Percentiles rank a stretch among this genome's conserved stretches.
Conservation (phyloP, 2,329 filamentous ascomycete genomes). For the Gnomoniopsis smithogilvyi region DNA sequence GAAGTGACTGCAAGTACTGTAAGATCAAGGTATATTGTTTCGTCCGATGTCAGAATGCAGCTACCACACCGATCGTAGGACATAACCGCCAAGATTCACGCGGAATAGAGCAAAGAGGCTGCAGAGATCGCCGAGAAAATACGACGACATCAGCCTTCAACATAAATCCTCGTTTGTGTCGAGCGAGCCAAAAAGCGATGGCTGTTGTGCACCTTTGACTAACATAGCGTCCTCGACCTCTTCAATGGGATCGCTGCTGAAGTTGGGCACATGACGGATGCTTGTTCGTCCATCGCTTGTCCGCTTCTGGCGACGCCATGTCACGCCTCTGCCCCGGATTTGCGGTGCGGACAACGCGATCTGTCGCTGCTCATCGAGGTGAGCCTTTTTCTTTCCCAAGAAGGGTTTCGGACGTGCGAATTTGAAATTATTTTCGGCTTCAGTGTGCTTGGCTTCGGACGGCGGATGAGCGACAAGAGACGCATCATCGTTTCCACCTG, state of each 20-base stretch:
- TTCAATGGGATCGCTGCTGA: constrained; percentile 30
- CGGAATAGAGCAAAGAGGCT: too few relatives aligned
- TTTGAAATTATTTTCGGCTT: constrained; percentile 17
- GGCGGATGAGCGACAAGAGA: not conserved
- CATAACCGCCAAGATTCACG: not conserved
- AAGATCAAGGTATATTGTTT: not conserved
- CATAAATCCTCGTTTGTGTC: constrained; percentile 19
- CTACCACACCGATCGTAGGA: not conserved
- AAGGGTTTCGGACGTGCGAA: constrained; percentile 28
- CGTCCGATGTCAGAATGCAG: not conserved
- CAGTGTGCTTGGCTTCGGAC: not conserved
- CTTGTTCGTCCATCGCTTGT: constrained; percentile 23
- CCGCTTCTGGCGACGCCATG: constrained; percentile 8
- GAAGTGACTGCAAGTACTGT: not conserved
- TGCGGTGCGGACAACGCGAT: constrained; percentile 12
- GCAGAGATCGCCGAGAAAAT: too few relatives aligned
- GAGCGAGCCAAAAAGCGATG: constrained; percentile 24
- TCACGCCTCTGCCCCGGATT: constrained; percentile 2
- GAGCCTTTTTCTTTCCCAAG: constrained; percentile 21
- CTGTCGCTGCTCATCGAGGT: constrained; percentile 5
- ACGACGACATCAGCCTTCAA: not conserved
- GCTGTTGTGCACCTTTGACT: constrained; percentile 4
- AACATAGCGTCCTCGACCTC: constrained; percentile 24
- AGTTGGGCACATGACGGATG: constrained; percentile 28
- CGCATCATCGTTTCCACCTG: not conserved